These are phyloP conservation scores for Helianthus annuus DNA, from an alignment of 129 eudicot genomes.

Conservation along the genomic window DNA sequence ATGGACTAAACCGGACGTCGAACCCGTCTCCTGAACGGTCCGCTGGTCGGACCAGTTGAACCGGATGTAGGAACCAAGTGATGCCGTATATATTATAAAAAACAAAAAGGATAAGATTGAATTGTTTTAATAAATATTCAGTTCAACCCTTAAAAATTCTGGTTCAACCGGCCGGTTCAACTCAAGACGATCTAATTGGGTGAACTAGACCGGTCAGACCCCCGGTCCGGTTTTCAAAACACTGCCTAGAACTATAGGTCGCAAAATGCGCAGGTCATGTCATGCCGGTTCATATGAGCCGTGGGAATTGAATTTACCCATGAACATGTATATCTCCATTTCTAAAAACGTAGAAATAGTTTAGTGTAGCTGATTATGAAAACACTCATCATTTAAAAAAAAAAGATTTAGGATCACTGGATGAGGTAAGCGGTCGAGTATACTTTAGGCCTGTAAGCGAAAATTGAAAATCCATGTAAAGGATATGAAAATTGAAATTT, in stretches of 20 bases:
- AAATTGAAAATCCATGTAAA: not conserved
- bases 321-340: not conserved
- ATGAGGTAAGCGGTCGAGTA: not conserved
- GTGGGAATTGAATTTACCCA: not conserved
- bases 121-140: no score
- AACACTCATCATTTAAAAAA: not conserved
- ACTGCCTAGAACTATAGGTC: conserved; percentile 1
- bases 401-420: not conserved
- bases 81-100: no score
- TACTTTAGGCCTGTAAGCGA: not conserved
- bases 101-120: no score
- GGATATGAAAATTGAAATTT: not conserved
- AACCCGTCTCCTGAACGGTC: no score
- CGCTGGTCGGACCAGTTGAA: no score
- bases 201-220: no score
- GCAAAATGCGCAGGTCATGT: not conserved
- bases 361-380: not conserved
- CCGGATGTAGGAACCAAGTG: no score
- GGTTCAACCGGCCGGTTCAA: no score
- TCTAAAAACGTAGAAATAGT: not conserved
- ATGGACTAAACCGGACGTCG: no score
- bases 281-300: not conserved
- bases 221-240: not conserved
- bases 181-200: no score
- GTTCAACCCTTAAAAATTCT: no score